Base-by-base conservation (phyloP, 2,329 filamentous ascomycete genomes). In the Chaetoscypha palmicola region DNA sequence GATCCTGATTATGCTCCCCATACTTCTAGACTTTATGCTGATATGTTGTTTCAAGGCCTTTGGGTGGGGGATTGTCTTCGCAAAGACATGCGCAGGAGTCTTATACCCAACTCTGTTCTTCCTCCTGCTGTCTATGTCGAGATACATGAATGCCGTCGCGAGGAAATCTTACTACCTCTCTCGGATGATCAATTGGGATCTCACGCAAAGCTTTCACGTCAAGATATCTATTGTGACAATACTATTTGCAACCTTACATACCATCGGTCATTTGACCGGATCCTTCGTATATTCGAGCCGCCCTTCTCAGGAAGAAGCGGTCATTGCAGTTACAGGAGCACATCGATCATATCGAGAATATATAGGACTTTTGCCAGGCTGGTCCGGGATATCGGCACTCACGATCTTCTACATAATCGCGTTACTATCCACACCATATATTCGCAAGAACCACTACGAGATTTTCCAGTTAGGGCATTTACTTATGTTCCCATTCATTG, bases 401-500 rank as follows among this genome's bases (percentile, higher is more conserved):
- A 64, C 67, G 0, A 62, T 73, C 0, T 74, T 77, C 57, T 77
- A 71, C 46, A 51, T 68, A 0, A 62, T 78, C 0, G 66, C 66
- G 0, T 45, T 69, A 1, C 55, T 76, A 24, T 74, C 71, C 43
- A 68, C 74, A 48, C 74, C 75, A 0, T 64, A 63, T 22, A 63
- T 78, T 0, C 65, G 74, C 0, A 68, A 62, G 11, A 68, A 68
- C 66, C 74, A 67, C 49, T 77, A 77, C 41, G 72, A 79, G 50
- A 52, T 76, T 16, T 79, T 79, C 48, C 74, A 79, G 50, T 61
- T 77, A 0, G 71, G 69, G 0, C 75, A 79, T 49, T 48, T 78
- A 5, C 66, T 79, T 28, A 77, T 78, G 71, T 78, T 71, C 32
- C 75, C 74, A 7, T 72, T 79, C 16, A 70, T 79, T 21, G 74